These are phyloP conservation scores for Rusavskia elegans DNA, from an alignment of 495 filamentous ascomycete species.

Conservation along the genomic window DNA sequence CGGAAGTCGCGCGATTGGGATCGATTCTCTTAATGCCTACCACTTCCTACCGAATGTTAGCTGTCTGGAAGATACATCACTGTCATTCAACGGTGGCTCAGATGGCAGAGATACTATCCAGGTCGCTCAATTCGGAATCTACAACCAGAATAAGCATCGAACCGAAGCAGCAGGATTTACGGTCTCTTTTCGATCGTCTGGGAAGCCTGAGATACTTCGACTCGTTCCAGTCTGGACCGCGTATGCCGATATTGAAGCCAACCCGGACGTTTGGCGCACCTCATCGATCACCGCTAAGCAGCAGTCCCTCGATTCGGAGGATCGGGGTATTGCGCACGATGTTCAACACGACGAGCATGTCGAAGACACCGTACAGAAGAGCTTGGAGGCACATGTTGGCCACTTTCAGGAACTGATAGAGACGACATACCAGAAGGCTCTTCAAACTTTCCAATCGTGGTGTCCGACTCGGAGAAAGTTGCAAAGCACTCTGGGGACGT, in stretches of 20 bases:
- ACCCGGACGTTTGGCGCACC: constrained; percentile 1
- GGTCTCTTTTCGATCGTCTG: constrained; percentile 28
- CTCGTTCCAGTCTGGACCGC: constrained; percentile 5
- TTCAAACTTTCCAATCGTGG: background rate
- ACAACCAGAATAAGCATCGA: constrained; percentile 20
- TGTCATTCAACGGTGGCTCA: constrained; percentile 4
- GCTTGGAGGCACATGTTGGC: background rate
- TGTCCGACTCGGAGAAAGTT: background rate
- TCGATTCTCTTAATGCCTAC: constrained; percentile 17
- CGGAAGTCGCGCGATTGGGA: constrained; percentile 19
- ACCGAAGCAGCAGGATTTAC: constrained; percentile 23
- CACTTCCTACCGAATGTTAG: constrained; percentile 20
- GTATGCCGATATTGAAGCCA: background rate
- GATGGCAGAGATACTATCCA: constrained; percentile 25
- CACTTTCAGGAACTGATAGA: background rate
- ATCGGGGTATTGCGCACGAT: background rate
- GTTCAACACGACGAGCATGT: background rate
- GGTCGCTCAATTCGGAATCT: constrained; percentile 28
- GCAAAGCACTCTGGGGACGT: background rate
- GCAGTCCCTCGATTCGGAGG: background rate
- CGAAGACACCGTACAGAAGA: constrained; percentile 1
- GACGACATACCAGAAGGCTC: background rate
- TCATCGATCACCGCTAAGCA: background rate
- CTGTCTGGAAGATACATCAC: constrained; percentile 23
- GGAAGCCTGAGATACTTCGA: constrained; percentile 23